Evolutionary conservation across 306 rosid genomes (phyloP), one percentile per base, ranked within the genome.

Genomic region (Myrica gale): DNA sequence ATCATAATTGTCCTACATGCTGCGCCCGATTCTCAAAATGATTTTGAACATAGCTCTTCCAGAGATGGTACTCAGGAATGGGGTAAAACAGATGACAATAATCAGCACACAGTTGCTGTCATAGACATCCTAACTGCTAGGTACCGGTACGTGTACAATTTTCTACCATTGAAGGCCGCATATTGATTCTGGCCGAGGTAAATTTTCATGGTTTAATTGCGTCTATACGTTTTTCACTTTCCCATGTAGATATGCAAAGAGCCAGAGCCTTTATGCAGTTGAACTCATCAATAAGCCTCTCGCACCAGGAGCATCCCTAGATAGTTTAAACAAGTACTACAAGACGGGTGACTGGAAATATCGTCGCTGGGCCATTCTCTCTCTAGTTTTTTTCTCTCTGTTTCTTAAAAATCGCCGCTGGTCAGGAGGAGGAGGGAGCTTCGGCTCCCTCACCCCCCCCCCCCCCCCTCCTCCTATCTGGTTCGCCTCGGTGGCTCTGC

Each of bases 1-100:
- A 76, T 90, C 23, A 90, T 90, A 71, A 62, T 92, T 66, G 93
- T 89, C 73, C 92, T 90, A 19, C 97, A 92, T 69, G 96, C 96
- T 57, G 94, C 87, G 45, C 92, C 92, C 0, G 96, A 82, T 63
- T 92, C 94, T 3, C 96, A 89, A 84, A 92, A 90, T 63, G 94
- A 91, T 1, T 85, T 5, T 43, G 89, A 86, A 9, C 94, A 87
- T 57, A 85, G 93, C 43, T 63, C 85, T 32, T 76, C 93, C 0
- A 87, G 94, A 86, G 98, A 92, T 71, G 86, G 90, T 21, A 87
- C 88, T 60, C 87, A 68, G 43, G 91, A 85, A 72, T 92, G 94
- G 96, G 98, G 91, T 6, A 56, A 78, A 83, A 80, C 91, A 17
- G 88, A 92, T 62, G 80, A 76, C 16, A 87, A 71, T 75, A 92